phyloP scores from a whole-genome alignment of 768 basidiomycete species.

The Lepiota venenata region DNA sequence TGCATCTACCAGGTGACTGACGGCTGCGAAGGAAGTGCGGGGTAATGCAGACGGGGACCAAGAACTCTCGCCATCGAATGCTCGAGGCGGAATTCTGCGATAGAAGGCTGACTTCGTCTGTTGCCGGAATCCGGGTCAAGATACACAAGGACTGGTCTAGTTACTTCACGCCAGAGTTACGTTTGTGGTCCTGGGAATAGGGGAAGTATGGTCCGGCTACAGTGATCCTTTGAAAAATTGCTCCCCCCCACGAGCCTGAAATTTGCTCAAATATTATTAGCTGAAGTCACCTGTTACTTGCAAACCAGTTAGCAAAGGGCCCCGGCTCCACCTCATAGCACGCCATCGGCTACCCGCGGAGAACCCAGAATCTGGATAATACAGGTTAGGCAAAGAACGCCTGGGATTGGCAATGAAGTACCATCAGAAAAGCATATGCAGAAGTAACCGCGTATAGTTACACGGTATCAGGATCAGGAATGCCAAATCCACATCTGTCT shows the following conservation, averaged over 20 bases:
- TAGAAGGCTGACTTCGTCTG: background rate
- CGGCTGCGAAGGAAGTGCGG: constrained; percentile 3
- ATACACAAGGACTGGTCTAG: background rate
- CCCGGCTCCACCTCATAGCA: background rate
- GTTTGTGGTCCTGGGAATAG: background rate
- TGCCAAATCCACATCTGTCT: background rate
- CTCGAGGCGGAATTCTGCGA: constrained; percentile 7
- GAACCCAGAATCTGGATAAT: background rate
- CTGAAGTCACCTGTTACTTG: background rate
- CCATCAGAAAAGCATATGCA: constrained; percentile 7
- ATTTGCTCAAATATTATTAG: constrained; percentile 1
- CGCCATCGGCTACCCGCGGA: constrained; percentile 8
- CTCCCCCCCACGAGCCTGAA: background rate
- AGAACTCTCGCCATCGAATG: constrained; percentile 1
- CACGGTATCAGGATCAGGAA: constrained; percentile 2
- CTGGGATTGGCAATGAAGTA: constrained; percentile 3
- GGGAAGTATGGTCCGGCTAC: background rate
- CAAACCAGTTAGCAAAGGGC: background rate
- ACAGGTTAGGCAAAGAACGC: background rate
- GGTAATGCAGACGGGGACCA: background rate
- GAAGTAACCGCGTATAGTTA: background rate
- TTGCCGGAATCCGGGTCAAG: background rate
- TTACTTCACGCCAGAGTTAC: background rate
- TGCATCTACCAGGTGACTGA: background rate
- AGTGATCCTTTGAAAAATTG: background rate